phyloP scores from a whole-genome alignment of 257 asterid species.

The Orobanche coerulescens region DNA sequence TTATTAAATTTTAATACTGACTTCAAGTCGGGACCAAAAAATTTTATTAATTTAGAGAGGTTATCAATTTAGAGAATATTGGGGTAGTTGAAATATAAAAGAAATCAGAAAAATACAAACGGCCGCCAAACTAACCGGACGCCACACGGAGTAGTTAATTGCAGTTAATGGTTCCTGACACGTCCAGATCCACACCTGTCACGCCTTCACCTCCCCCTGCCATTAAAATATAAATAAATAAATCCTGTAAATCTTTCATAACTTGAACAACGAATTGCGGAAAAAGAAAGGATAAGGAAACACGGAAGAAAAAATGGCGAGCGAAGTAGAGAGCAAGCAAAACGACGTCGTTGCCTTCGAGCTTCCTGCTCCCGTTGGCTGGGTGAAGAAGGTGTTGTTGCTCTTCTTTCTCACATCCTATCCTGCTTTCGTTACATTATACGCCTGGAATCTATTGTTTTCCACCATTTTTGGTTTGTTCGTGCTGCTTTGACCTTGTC shows the following conservation, averaged over 20 bases:
- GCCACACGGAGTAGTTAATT: slow-evolving; percentile 23
- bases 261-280: neutral
- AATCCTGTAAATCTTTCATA: slow-evolving; percentile 9
- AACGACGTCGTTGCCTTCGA: slow-evolving; percentile 37
- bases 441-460: too few species aligned
- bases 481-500: neutral
- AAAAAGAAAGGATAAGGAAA: neutral
- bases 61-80: too few species aligned
- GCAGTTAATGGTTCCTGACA: slow-evolving; percentile 20
- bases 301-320: slow-evolving; percentile 26
- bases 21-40: too few species aligned
- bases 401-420: neutral
- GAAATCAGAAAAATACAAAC: neutral
- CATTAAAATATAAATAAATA: slow-evolving; percentile 14
- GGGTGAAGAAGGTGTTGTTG: slow-evolving; percentile 42
- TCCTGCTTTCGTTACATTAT: neutral
- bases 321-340: slow-evolving; percentile 21
- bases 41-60: too few species aligned
- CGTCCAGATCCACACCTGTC: slow-evolving; percentile 44
- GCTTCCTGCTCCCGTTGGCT: slow-evolving; percentile 54
- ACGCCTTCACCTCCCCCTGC: slow-evolving; percentile 32
- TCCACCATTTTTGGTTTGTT: neutral
- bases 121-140: slow-evolving; percentile 36
- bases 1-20: too few species aligned
- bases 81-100: neutral